These are phyloP conservation scores for Senna siamea DNA, from an alignment of 306 rosid genomes.

Conservation along the genomic window DNA sequence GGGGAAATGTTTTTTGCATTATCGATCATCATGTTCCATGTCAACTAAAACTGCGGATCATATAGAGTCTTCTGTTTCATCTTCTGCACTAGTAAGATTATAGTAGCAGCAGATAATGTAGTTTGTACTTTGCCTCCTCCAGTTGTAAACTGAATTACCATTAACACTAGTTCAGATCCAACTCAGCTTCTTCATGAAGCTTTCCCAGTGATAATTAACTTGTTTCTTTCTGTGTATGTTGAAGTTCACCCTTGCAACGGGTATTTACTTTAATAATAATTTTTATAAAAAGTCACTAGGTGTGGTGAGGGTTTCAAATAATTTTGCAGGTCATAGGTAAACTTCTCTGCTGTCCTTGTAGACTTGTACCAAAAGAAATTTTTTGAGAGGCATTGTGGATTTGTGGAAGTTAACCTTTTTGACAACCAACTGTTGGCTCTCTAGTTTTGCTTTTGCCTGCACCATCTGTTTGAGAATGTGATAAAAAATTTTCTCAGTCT, in stretches of 20 bases:
- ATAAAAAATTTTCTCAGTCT: background rate
- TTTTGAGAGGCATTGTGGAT: background rate
- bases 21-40: background rate
- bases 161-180: conserved; percentile 30
- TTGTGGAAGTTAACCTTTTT: background rate
- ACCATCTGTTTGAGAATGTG: background rate
- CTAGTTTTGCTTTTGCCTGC: background rate
- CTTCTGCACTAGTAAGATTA: conserved; percentile 1
- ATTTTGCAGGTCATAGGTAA: background rate
- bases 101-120: background rate
- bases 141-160: conserved; percentile 3
- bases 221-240: background rate
- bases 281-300: background rate
- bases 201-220: background rate
- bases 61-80: no score
- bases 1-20: background rate
- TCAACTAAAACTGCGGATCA: conserved; percentile 4
- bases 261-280: background rate
- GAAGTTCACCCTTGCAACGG: background rate
- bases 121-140: background rate
- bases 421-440: conserved; percentile 8
- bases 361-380: background rate
- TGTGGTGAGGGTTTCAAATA: background rate
- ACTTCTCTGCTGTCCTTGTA: background rate
- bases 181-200: background rate